Conservation (phyloP, 257 asterid species). For the Solanum stenotomum region DNA sequence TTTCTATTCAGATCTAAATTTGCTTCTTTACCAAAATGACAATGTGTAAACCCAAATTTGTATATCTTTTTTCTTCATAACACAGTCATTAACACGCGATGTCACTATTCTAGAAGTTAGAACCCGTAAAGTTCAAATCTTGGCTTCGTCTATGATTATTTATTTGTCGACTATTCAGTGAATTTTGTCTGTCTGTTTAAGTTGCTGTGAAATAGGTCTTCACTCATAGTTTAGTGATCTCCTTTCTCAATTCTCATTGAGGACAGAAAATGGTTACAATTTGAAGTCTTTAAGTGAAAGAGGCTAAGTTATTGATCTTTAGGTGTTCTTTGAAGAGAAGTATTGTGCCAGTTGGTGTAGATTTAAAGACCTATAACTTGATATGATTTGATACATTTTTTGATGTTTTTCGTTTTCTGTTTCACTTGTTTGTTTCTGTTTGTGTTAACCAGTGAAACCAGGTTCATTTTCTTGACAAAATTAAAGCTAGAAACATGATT, state of each 20-base stretch:
- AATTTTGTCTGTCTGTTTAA: not conserved
- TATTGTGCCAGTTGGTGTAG: not conserved
- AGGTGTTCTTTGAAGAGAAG: not conserved
- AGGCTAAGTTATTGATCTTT: not conserved
- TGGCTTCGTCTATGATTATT: not conserved
- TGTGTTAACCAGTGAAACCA: not conserved
- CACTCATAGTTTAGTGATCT: not conserved
- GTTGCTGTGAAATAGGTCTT: no score
- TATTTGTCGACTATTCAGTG: not conserved
- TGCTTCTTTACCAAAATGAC: not conserved
- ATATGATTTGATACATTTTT: not conserved
- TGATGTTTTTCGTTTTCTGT: not conserved
- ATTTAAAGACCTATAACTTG: not conserved
- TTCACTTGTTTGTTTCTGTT: not conserved
- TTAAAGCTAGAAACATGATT: not conserved
- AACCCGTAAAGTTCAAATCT: not conserved
- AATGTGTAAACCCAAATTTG: not conserved
- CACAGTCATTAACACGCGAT: not conserved
- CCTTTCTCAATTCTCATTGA: not conserved
- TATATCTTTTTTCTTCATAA: not conserved
- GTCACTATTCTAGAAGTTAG: not conserved
- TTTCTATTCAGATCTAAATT: not conserved
- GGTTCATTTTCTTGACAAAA: not conserved
- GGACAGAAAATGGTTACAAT: not conserved
- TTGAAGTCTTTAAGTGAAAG: not conserved